These are phyloP conservation scores for Erigeron canadensis DNA, from an alignment of 129 eudicot species.

Conservation along the genomic window DNA sequence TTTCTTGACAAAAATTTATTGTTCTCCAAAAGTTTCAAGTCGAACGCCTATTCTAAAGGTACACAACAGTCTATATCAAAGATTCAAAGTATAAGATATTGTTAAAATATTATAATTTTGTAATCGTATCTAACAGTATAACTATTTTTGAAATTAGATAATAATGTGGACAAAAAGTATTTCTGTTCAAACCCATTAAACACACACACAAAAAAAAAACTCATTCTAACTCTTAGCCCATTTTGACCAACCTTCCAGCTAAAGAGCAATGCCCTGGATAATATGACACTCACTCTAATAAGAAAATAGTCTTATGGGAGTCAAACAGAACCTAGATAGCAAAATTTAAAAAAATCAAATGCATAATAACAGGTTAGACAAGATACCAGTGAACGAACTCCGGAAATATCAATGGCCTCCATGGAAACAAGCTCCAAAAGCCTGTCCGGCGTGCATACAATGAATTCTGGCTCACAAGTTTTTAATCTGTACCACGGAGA, in stretches of 20 bases:
- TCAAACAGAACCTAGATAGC: too few species aligned
- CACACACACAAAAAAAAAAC: neutral
- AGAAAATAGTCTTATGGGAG: too few species aligned
- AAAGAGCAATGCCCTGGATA: too few species aligned
- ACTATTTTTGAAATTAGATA: neutral
- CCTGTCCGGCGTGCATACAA: constrained; percentile 88
- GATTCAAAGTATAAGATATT: too few species aligned
- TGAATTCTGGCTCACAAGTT: constrained; percentile 91
- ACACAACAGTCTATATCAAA: too few species aligned
- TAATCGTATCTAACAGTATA: neutral
- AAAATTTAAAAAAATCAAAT: too few species aligned
- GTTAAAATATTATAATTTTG: neutral
- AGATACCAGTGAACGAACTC: constrained; percentile 70
- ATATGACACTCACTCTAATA: too few species aligned
- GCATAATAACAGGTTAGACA: neutral
- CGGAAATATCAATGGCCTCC: constrained; percentile 62
- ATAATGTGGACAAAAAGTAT: neutral
- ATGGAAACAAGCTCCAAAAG: constrained; percentile 74
- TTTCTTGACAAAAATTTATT: too few species aligned
- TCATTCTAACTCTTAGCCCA: too few species aligned
- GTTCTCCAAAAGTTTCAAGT: too few species aligned
- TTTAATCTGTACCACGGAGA: constrained; percentile 45
- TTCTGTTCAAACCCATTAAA: neutral
- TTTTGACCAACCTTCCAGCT: too few species aligned
- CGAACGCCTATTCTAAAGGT: too few species aligned